Percentiles rank a stretch among this genome's conserved stretches.
phyloP scores from a whole-genome alignment of 345 rosid species.

The Eutrema yunnanense region DNA sequence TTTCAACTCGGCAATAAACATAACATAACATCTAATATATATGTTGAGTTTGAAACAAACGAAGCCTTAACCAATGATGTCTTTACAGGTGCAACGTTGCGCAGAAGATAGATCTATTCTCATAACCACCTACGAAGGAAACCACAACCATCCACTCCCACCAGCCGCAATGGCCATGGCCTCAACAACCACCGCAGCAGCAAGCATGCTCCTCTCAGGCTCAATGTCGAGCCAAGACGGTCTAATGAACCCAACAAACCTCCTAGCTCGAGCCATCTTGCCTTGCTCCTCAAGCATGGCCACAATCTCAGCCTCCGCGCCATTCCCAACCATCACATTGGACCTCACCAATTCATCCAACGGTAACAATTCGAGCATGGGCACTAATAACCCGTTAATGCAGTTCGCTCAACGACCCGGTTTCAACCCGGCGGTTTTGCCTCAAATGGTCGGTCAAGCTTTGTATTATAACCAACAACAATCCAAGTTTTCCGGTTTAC shows the following conservation, averaged over 20 bases:
- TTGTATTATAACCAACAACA: constrained; percentile 54
- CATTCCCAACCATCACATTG: constrained; percentile 89
- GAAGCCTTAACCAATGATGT: constrained; percentile 3
- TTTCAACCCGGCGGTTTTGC: constrained; percentile 31
- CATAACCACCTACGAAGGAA: constrained; percentile 96
- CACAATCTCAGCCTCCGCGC: constrained; percentile 96
- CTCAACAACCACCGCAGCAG: constrained; percentile 93
- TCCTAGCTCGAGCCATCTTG: constrained; percentile 81
- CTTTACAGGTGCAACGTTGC: constrained; percentile 83
- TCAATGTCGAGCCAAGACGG: constrained; percentile 93
- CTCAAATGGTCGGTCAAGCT: constrained; percentile 63
- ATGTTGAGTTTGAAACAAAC: not conserved
- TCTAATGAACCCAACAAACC: constrained; percentile 77
- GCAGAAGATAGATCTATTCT: constrained; percentile 84
- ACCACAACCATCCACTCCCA: constrained; percentile 95
- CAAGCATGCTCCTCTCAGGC: constrained; percentile 88
- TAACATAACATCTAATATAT: not conserved
- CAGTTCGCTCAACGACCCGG: constrained; percentile 29
- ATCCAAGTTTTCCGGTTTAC: constrained; percentile 88
- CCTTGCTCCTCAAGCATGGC: constrained; percentile 94
- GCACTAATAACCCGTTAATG: constrained; percentile 26
- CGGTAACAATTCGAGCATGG: constrained; percentile 36
- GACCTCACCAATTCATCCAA: constrained; percentile 61
- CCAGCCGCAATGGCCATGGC: constrained; percentile 99
- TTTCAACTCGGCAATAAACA: not conserved